Percentiles rank a stretch among this genome's conserved stretches.
Conservation (phyloP, 257 asterid genomes). For the Forsythia suspensa region DNA sequence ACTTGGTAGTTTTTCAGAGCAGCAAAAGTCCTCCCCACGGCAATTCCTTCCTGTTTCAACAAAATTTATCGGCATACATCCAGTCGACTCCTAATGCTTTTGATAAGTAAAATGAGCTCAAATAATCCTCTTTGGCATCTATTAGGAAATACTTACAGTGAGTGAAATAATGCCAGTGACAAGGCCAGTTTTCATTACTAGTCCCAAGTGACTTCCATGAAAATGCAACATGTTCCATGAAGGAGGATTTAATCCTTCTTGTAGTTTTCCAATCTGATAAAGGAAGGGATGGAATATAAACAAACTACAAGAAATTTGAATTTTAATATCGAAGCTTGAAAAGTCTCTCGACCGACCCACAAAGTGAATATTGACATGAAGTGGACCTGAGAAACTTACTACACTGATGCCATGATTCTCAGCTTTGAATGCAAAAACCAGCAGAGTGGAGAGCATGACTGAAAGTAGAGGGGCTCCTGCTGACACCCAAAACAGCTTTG, state of each 20-base stretch:
- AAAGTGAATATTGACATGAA: too few species aligned
- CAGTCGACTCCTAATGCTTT: background rate
- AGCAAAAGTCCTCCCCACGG: constrained; percentile 94
- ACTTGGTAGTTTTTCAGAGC: constrained; percentile 89
- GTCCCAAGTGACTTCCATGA: constrained; percentile 55
- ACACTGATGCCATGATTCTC: constrained; percentile 77
- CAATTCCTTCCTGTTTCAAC: constrained; percentile 76
- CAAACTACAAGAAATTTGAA: background rate
- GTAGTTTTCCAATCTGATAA: constrained; percentile 74
- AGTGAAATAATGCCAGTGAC: constrained; percentile 88
- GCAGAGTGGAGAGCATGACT: constrained; percentile 67
- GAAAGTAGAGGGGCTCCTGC: constrained; percentile 89
- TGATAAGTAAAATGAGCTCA: too few species aligned
- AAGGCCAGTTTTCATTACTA: constrained; percentile 72
- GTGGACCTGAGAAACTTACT: constrained; percentile 37
- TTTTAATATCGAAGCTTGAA: background rate
- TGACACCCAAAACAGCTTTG: constrained; percentile 88
- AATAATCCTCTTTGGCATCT: too few species aligned
- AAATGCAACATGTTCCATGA: constrained; percentile 90
- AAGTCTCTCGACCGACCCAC: background rate
- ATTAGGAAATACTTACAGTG: constrained; percentile 46
- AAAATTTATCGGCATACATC: background rate
- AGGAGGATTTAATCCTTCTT: constrained; percentile 80
- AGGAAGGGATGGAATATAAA: background rate
- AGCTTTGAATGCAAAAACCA: constrained; percentile 70